phyloP scores from a whole-genome alignment of 257 asterid species.

The Solanum pinnatisectum region DNA sequence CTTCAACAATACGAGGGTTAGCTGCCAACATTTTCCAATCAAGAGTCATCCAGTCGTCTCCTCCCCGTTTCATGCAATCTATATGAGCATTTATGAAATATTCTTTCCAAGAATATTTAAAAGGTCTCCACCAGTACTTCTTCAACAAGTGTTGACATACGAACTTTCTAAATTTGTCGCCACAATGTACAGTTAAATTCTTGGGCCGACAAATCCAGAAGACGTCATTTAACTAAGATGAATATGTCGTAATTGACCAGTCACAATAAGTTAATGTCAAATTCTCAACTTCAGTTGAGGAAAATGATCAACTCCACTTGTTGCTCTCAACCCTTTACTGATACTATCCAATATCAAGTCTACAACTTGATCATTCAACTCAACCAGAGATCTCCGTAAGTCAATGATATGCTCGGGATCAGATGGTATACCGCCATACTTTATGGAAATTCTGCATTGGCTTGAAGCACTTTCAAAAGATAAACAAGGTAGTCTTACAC shows the following conservation, averaged over 20 bases:
- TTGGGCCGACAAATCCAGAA: no score
- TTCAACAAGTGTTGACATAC: no score
- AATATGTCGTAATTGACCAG: neutral
- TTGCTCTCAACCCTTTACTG: neutral
- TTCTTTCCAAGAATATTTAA: no score
- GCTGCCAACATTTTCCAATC: neutral
- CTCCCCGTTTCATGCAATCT: no score
- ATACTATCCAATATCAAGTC: neutral
- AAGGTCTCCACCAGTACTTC: no score
- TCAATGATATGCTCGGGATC: neutral
- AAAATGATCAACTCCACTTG: neutral
- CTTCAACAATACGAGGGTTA: neutral
- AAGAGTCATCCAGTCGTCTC: no score
- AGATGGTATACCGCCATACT: neutral
- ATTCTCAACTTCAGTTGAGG: neutral
- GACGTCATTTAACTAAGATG: neutral
- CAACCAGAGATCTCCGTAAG: neutral
- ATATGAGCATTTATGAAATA: no score
- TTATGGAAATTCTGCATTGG: neutral
- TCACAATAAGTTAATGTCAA: neutral
- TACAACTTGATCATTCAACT: neutral
- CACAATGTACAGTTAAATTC: no score
- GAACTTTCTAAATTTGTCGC: no score
- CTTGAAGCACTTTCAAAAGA: neutral
- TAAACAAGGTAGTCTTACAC: neutral